Base-by-base conservation (phyloP, 441 rosid species). In the Syzygium syzygioides region DNA sequence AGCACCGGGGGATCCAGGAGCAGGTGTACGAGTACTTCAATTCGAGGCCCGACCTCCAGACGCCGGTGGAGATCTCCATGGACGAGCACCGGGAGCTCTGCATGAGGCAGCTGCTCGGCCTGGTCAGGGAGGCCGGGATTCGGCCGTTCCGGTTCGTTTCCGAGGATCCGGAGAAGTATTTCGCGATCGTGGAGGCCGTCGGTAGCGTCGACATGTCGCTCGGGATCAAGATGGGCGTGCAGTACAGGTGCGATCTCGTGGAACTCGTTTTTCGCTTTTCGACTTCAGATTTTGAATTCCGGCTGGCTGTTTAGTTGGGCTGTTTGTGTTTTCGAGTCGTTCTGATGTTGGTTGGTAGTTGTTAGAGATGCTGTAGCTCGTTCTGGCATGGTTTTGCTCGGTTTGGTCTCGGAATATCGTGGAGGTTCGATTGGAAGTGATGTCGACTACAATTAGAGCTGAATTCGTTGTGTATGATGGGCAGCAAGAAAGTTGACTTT, bases 191-290 rank as follows among this genome's bases (percentile, higher is more conserved):
- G 54, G 99, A 98, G 93, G 99, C 99, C 86, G 96, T 91, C 89
- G 99, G 99, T 32, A 92, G 96, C 87, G 90, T 96, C 15, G 99
- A 98, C 79, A 93, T 96, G 90, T 97, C 99, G 55, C 94, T 98
- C 91, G 99, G 95, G 87, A 95, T 97, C 94, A 97, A 97, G 94
- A 85, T 97, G 91, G 99, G 99, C 9, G 99, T 96, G 60, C 99
- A 98, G 26, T 97, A 90, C 93, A 98, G 99, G 99, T 98, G 48
- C 48, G 86, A 85, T 48, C 50, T 76, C 12, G 85, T 62, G 32
- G 50, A 25, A 53, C 50, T 55, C 50, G 10, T 50, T 85, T 86
- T 68, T 30, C 30, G 19, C 87, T 62, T 55, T 54, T 13, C 30
- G 45, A 80, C 88, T 87, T 80, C 15, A n/a, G 68, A n/a, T 89